A percentile compares a stretch with the other conserved stretches of the same genome.
Conservation (phyloP, 2,329 filamentous ascomycete genomes). For the Seiridium cupressi region DNA sequence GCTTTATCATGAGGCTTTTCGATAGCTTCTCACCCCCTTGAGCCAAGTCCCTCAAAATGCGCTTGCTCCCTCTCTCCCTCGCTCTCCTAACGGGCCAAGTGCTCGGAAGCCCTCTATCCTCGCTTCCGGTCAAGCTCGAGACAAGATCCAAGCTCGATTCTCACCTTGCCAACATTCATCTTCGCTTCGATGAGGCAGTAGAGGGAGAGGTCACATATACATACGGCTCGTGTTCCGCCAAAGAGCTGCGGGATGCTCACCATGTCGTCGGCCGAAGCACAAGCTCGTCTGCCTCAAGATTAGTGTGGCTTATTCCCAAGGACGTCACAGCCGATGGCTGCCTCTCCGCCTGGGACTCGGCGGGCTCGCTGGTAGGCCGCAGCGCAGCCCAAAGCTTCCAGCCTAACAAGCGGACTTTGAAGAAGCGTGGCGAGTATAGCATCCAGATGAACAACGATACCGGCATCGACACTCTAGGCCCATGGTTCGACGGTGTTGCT, state of each 20-base stretch:
- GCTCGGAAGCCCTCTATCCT: constrained; percentile 4
- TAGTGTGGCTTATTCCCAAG: constrained; percentile 33
- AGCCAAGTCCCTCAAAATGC: neutral
- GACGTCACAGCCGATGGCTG: constrained; percentile 31
- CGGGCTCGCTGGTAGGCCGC: constrained; percentile 30
- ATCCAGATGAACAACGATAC: constrained; percentile 50
- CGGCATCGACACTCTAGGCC: constrained; percentile 46
- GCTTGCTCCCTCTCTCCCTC: constrained; percentile 2
- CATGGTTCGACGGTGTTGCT: constrained; percentile 66
- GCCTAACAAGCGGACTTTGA: constrained; percentile 22
- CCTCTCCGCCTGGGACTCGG: constrained; percentile 36
- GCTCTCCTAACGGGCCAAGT: constrained; percentile 8
- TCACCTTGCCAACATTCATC: constrained; percentile 31
- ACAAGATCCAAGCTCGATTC: constrained; percentile 31
- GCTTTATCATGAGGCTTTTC: neutral
- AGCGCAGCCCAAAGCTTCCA: constrained; percentile 30
- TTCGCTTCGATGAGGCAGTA: constrained; percentile 19
- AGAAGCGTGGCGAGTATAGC: constrained; percentile 21
- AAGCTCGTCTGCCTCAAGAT: constrained; percentile 21
- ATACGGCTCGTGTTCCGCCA: constrained; percentile 28
- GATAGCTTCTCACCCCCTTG: neutral
- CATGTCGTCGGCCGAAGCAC: constrained; percentile 22
- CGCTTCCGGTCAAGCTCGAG: constrained; percentile 31
- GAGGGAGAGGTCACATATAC: constrained; percentile 28
- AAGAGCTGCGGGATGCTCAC: constrained; percentile 18